Evolutionary conservation across 2,329 filamentous ascomycete genomes (phyloP).

Genomic region (Colletotrichum endophyticum): DNA sequence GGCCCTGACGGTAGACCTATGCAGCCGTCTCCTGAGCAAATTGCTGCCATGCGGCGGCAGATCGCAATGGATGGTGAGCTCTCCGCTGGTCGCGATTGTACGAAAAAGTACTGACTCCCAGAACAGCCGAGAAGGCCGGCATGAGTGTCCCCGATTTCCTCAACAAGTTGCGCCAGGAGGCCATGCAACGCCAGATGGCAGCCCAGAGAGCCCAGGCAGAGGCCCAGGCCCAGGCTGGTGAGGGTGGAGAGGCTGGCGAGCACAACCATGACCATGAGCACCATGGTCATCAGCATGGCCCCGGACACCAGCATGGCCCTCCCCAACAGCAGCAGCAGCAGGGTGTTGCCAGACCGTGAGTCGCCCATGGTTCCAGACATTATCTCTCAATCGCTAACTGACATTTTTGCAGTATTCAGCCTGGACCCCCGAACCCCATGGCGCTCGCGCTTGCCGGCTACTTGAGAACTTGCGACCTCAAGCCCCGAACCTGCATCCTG

Average conservation of each 20-base stretch:
- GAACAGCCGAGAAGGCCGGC: constrained; percentile 75
- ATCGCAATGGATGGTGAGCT: constrained; percentile 67
- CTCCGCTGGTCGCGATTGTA: not conserved
- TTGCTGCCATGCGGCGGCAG: constrained; percentile 82
- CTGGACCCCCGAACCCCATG: constrained; percentile 85
- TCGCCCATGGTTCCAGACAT: not conserved
- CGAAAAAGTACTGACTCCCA: not conserved
- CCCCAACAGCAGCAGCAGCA: constrained; percentile 35
- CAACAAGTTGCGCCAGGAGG: constrained; percentile 67
- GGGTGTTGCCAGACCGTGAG: not conserved
- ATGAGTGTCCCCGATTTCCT: constrained; percentile 87
- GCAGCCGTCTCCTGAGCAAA: constrained; percentile 75
- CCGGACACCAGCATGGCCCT: constrained; percentile 17
- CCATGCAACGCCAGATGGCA: constrained; percentile 52
- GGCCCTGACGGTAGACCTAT: constrained; percentile 27
- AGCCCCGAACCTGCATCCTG: constrained; percentile 88
- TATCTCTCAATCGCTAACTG: not conserved
- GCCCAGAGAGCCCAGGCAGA: constrained; percentile 28
- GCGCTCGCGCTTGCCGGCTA: constrained; percentile 91
- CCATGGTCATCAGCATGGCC: constrained; percentile 29
- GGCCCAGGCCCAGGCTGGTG: not conserved
- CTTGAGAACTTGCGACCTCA: constrained; percentile 81
- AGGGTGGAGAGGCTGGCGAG: constrained; percentile 18
- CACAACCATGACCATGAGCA: constrained; percentile 26
- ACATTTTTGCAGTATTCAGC: constrained; percentile 65